Percentiles rank a stretch among this genome's conserved stretches.
Conservation (phyloP, 139 green algal species). For the Picochlorum sp. region DNA sequence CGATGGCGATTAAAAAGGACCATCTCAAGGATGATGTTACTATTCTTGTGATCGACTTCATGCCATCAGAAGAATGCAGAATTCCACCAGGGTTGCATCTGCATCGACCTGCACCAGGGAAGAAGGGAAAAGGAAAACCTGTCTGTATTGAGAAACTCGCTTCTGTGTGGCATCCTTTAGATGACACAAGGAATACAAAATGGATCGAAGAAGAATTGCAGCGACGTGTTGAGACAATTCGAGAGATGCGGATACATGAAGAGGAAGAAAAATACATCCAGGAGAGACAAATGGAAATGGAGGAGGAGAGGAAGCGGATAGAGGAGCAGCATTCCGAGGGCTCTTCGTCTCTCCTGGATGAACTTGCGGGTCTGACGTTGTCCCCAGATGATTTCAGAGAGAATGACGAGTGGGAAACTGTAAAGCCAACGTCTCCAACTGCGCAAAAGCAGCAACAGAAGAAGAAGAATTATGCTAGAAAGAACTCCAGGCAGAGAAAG, state of each 20-base stretch:
- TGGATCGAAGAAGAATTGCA: too few relatives aligned
- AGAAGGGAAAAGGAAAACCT: background rate
- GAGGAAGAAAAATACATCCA: background rate
- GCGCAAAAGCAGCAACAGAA: background rate
- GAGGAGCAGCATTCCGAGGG: background rate
- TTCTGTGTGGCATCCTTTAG: constrained; percentile 20
- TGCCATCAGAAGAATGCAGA: constrained; percentile 12
- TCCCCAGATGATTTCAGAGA: constrained; percentile 13
- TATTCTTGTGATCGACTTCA: constrained; percentile 52
- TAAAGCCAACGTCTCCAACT: background rate
- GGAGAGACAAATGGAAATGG: background rate
- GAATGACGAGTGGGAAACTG: background rate
- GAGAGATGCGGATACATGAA: background rate
- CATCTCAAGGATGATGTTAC: constrained; percentile 49
- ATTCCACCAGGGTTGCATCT: constrained; percentile 8
- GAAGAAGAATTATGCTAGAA: background rate
- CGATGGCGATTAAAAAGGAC: constrained; percentile 38
- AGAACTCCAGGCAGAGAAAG: background rate
- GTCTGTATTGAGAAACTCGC: constrained; percentile 12
- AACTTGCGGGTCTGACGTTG: constrained; percentile 15
- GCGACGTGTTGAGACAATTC: background rate
- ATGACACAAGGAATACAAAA: background rate
- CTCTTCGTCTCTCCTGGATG: background rate
- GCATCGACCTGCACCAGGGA: background rate
- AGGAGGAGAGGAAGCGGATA: background rate